These are phyloP conservation scores for Ophiostoma sp. DNA, from an alignment of 2,329 filamentous ascomycete species.

Conservation along the genomic window DNA sequence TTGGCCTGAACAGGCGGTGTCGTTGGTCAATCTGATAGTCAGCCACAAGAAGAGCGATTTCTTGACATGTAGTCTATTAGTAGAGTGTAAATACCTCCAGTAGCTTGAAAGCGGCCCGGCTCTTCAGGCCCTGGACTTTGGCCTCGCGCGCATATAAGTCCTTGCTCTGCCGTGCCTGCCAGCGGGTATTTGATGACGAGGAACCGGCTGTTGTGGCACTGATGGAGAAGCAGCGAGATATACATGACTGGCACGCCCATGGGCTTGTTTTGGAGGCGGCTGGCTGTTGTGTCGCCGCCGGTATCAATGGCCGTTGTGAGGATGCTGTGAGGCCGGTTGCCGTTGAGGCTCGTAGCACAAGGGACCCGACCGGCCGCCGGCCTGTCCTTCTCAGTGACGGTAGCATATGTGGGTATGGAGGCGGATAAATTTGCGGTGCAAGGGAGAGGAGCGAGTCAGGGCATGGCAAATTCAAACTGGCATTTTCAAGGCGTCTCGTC, in stretches of 20 bases:
- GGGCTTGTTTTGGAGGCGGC: background rate
- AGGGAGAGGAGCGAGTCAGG: too few species aligned
- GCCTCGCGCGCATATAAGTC: constrained; percentile 72
- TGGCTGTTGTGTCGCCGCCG: background rate
- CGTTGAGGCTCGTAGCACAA: background rate
- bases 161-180: constrained; percentile 71
- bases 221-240: background rate
- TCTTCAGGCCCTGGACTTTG: constrained; percentile 74
- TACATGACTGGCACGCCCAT: constrained; percentile 6
- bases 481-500: background rate
- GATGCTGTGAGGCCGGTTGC: background rate
- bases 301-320: background rate
- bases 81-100: constrained; percentile 57
- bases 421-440: background rate
- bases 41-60: background rate
- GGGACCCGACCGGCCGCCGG: background rate
- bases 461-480: background rate
- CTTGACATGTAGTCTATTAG: background rate
- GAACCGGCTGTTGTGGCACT: background rate
- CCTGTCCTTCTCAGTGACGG: background rate
- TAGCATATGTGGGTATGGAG: background rate
- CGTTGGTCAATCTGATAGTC: constrained; percentile 67
- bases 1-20: constrained; percentile 69
- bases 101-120: constrained; percentile 88
- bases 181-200: constrained; percentile 61